Base-by-base conservation (phyloP, 257 asterid genomes). In the Solanum lignicaule region DNA sequence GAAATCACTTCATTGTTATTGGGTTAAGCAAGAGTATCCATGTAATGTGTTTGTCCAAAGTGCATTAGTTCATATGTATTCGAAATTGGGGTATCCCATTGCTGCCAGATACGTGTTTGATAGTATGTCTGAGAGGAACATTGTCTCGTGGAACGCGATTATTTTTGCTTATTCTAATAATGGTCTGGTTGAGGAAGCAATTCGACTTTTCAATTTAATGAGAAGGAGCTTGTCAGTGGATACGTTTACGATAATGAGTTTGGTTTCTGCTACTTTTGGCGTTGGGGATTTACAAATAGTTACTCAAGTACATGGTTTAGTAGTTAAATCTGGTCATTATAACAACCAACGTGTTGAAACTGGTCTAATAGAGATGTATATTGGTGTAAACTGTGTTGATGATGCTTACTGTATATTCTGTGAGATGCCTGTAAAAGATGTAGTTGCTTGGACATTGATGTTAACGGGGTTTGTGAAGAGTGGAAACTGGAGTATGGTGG, bases 391-490 rank as follows among this genome's bases (percentile, higher is more conserved):
- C 69, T 87, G 58, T 74, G 88, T 87, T 12, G 55, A 87, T 25
- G 90, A 93, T 87, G 97, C 95, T 35, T 89, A 88, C 88, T 85
- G 73, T 91, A 81, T 93, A 85, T 94, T 94, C 52, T 72, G 39
- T 58, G 94, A 93, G 88, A 90, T 94, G 52, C 21, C 20, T 87
- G 66, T 86, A 83, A 92, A 91, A 87, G 97, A 93, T 83, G 88
- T 91, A 83, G 92, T 93, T 73, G 87, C 92, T 60, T 94, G 97
- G 95, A 93, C 97, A 87, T 86, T 90, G 88, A 94, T 94, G 94
- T 83, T 94, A 88, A 89, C 91, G 79, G 97, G 97, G 20, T 92
- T 93, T 73, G 87, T 90, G 15, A 92, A 85, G 83, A 89, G 91
- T 62, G 94, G 94, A 48, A 41, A 92, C 39, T 94, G 92, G 94